Base-by-base conservation (phyloP, 257 asterid species). In the Leonotis leonurus region DNA sequence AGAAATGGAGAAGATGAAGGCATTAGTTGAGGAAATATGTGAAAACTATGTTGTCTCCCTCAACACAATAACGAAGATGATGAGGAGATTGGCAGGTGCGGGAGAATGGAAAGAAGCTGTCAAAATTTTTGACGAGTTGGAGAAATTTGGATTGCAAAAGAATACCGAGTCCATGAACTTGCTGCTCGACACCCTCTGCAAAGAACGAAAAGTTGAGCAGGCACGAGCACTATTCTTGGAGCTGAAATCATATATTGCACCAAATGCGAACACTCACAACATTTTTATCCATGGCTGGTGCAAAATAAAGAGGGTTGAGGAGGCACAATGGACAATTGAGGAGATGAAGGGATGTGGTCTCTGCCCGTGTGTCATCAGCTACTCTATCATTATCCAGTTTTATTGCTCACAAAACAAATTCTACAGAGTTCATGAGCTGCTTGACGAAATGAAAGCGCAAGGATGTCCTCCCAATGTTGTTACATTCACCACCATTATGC, bases 261-360 rank as follows among this genome's bases (percentile, higher is more conserved):
- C 97, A 3, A 80, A 87, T 73, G 92, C 86, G 12, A 65, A 78
- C 72, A 87, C 96, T 12, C 83, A 73, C 73, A 90, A 87, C 75
- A 83, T 90, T 44, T 85, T 87, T 64, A 69, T 90, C 46, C 85
- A 85, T 74, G 97, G 97, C n/a, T 90, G 96, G 96, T 90, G 96
- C 84, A 90, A 87, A 68, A 66, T 76, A 50, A 86, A 73, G 49
- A 70, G 87, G 73, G 85, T 92, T 4, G 96, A 92, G 51, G 99
- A 89, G 79, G 97, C 99, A 21, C 80, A 83, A 20, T 92, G 96
- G 99, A 92, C 94, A 17, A 71, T 92, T 51, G 84, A 92, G 60
- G 97, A 92, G 75, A 89, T 92, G 93, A 92, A 81, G 70, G 95
- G 96, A 14, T 51, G 65, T 11, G 89, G 96, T 45, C 78, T 69